Percentiles rank a stretch among this genome's conserved stretches.
These are phyloP conservation scores for Ophiostoma montium DNA, from an alignment of 2,329 filamentous ascomycete genomes.

Conservation along the genomic window DNA sequence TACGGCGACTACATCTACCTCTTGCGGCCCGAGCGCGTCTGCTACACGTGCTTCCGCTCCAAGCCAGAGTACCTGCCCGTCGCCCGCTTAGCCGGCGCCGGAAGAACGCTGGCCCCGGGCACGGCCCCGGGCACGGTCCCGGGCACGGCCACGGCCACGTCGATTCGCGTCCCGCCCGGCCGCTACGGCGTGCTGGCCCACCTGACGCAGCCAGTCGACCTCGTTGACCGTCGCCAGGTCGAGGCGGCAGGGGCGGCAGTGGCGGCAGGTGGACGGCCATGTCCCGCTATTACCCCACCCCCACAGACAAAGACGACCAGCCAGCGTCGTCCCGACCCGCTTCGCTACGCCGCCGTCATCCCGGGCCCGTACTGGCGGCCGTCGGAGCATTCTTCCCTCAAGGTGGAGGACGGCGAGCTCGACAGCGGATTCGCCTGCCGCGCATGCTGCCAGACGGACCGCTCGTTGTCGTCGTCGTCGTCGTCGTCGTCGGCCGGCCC, in stretches of 20 bases:
- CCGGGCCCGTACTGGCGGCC: slow-evolving; percentile 11
- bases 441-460: slow-evolving; percentile 10
- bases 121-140: neutral
- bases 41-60: slow-evolving; percentile 13
- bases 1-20: slow-evolving; percentile 13
- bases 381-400: neutral
- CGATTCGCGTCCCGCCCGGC: slow-evolving; percentile 8
- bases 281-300: no score
- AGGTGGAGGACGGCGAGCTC: neutral
- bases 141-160: neutral
- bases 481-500: neutral
- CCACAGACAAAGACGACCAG: no score
- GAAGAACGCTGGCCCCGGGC: neutral
- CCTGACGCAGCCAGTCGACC: slow-evolving; percentile 8
- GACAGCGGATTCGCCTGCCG: slow-evolving; percentile 11
- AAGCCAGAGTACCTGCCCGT: slow-evolving; percentile 12
- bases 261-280: no score
- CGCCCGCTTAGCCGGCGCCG: slow-evolving; percentile 1
- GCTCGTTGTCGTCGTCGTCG: no score
- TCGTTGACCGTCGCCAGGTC: slow-evolving; percentile 9
- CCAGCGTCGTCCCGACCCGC: slow-evolving; percentile 6
- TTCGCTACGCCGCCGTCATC: slow-evolving; percentile 12
- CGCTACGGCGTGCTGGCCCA: slow-evolving; percentile 12
- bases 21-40: slow-evolving; percentile 11
- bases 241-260: no score